phyloP scores from a whole-genome alignment of 2,329 filamentous ascomycete species.

The Coccinonectria pachysandricola region DNA sequence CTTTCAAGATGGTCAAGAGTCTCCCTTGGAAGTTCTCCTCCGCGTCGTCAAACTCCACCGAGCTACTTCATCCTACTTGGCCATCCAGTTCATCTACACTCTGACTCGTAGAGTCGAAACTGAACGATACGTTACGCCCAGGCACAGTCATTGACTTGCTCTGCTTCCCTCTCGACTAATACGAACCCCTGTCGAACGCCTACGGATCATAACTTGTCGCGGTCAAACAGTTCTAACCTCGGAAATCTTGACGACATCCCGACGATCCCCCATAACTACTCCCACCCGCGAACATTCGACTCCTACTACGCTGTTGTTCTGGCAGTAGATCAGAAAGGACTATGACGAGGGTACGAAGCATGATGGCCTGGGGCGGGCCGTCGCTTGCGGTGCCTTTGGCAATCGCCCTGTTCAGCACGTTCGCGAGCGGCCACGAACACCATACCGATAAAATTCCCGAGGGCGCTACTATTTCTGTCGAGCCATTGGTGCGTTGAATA shows the following conservation, averaged over 20 bases:
- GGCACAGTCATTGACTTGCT: conserved; percentile 14
- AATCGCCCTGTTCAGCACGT: conserved; percentile 14
- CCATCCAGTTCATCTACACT: too few relatives aligned
- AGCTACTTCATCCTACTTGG: too few relatives aligned
- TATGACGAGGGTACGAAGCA: too few relatives aligned
- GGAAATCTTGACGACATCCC: conserved; percentile 5
- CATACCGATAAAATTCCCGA: conserved; percentile 50
- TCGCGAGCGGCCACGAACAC: conserved; percentile 35
- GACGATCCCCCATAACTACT: conserved; percentile 15
- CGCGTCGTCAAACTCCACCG: too few relatives aligned
- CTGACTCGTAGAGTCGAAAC: too few relatives aligned
- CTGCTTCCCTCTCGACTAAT: conserved; percentile 5
- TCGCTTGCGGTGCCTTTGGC: conserved; percentile 10
- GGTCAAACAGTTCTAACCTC: conserved; percentile 5
- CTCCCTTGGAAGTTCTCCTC: too few relatives aligned
- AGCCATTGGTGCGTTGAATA: conserved; percentile 59
- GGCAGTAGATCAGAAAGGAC: too few relatives aligned
- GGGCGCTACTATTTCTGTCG: conserved; percentile 57
- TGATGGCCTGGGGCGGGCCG: too few relatives aligned
- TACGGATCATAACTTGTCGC: conserved; percentile 2
- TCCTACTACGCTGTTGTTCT: too few relatives aligned
- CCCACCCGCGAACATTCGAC: too few relatives aligned
- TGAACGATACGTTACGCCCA: too few relatives aligned
- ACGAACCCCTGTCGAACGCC: conserved; percentile 13
- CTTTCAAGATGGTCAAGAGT: too few relatives aligned